These are phyloP conservation scores for Lactarius indigo DNA, from an alignment of 768 basidiomycete genomes.

Conservation along the genomic window DNA sequence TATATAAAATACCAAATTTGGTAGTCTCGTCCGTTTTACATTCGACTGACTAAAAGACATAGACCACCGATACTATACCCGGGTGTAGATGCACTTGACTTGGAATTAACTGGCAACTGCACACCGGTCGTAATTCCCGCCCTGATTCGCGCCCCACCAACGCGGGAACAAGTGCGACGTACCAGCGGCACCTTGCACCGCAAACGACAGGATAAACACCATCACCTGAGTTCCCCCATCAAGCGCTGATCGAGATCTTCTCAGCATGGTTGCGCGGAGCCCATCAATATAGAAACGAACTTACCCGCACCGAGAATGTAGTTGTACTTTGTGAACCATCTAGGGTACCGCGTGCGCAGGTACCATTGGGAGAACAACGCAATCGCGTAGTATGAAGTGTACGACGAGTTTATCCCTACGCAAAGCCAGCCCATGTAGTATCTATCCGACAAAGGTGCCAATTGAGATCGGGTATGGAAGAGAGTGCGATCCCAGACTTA, in stretches of 20 bases:
- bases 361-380: slow-evolving; percentile 48
- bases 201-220: slow-evolving; percentile 34
- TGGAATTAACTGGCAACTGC: not conserved
- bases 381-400: slow-evolving; percentile 40
- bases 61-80: not conserved
- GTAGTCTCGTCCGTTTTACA: no score
- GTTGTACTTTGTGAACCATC: slow-evolving; percentile 42
- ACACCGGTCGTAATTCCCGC: slow-evolving; percentile 37
- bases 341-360: slow-evolving; percentile 38
- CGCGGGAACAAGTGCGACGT: slow-evolving; percentile 46
- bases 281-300: not conserved
- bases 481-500: slow-evolving; percentile 19
- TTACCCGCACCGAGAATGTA: slow-evolving; percentile 38
- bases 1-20: no score
- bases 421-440: slow-evolving; percentile 49
- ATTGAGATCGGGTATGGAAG: not conserved
- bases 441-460: slow-evolving; percentile 27
- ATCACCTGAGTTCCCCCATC: slow-evolving; percentile 48
- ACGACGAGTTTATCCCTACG: slow-evolving; percentile 48
- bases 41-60: not conserved
- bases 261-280: slow-evolving; percentile 11
- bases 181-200: slow-evolving; percentile 46
- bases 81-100: not conserved
- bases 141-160: slow-evolving; percentile 58
- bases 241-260: slow-evolving; percentile 36